Conservation (phyloP, 1,139 yeast genomes). For the Pichia sp. region DNA sequence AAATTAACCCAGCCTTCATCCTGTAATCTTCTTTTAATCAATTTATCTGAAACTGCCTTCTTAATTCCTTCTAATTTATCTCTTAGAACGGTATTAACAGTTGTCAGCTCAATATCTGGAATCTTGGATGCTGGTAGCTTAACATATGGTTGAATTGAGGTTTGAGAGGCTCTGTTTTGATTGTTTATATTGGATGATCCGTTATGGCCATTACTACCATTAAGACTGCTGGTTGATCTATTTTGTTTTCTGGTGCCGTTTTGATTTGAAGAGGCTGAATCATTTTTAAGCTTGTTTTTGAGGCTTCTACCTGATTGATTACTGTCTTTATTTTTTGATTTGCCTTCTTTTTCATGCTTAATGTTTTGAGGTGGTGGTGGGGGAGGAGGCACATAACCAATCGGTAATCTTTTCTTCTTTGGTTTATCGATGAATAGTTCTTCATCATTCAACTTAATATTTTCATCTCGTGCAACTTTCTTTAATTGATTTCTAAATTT, state of each 20-base stretch:
- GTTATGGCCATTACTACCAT: not conserved
- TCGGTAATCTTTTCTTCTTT: slow-evolving; percentile 47
- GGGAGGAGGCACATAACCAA: slow-evolving; percentile 18
- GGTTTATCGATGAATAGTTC: slow-evolving; percentile 76
- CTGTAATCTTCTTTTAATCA: slow-evolving; percentile 62
- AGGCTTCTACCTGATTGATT: not conserved
- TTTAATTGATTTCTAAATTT: slow-evolving; percentile 67
- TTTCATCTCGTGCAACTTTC: slow-evolving; percentile 63
- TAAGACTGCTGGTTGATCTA: not conserved
- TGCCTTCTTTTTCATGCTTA: not conserved
- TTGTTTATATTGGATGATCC: slow-evolving; percentile 4
- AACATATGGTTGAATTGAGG: slow-evolving; percentile 66
- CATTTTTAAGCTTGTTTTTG: not conserved
- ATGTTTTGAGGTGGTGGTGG: slow-evolving; percentile 19
- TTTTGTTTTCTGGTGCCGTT: not conserved
- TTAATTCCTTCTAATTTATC: slow-evolving; percentile 76
- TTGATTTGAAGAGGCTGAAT: not conserved
- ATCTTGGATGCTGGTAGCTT: slow-evolving; percentile 84
- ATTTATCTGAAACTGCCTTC: slow-evolving; percentile 74
- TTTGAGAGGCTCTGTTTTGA: slow-evolving; percentile 15
- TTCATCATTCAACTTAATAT: slow-evolving; percentile 73
- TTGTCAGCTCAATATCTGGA: slow-evolving; percentile 84
- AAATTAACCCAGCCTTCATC: slow-evolving; percentile 72
- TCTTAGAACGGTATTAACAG: slow-evolving; percentile 67
- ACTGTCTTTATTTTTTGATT: slow-evolving; percentile 1